Evolutionary conservation across 202 grass and related monocot genomes (phyloP), one percentile per base, ranked within the genome.

Genomic region (Eragrostis tef): DNA sequence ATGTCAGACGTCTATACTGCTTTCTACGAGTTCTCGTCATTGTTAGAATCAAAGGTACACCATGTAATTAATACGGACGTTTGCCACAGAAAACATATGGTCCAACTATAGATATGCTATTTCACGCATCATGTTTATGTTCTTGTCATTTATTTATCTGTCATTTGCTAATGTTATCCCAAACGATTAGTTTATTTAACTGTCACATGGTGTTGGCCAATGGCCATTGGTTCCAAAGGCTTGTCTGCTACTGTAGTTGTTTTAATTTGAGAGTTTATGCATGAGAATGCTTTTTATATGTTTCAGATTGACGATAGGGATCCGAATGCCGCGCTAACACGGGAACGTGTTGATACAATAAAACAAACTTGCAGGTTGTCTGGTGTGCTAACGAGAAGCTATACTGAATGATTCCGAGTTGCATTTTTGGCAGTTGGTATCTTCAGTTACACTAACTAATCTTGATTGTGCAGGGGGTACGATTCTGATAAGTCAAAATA

Each of bases 11-110:
- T 98, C 14, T 93, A 91, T 83, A 74, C 87, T 87, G 82, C 88
- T 87, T 94, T 98, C 80, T 94, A 91, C 60, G 92, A 98, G 67
- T 95, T 98, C 69, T 93, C 92, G 81, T 84, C 80, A 49, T 64
- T 91, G 68, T 52, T 98, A 25, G 85, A 98, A 56, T 95, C 87
- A 12, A 98, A 98, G 92, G 96, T 98, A 95, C 57, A 42, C 3
- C 78, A 43, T 85, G 51, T 29, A 71, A n/a, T n/a, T n/a, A n/a
- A 4, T 58, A n/a, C 41, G 45, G 43, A 82, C 67, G 29, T 39
- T 86, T 67, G 62, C 6, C 53, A 36, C 11, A 77, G 42, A 20
- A 19, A 71, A 27, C 9, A 81, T 61, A 13, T 44, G 4, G 31
- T 34, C 31, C 31, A 34, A 34, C 31, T 34, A 4, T 34, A 34